Percentiles rank a stretch among this genome's conserved stretches.
phyloP scores from a whole-genome alignment of 108 stramenopile genomes.

The Parmales sp. region DNA sequence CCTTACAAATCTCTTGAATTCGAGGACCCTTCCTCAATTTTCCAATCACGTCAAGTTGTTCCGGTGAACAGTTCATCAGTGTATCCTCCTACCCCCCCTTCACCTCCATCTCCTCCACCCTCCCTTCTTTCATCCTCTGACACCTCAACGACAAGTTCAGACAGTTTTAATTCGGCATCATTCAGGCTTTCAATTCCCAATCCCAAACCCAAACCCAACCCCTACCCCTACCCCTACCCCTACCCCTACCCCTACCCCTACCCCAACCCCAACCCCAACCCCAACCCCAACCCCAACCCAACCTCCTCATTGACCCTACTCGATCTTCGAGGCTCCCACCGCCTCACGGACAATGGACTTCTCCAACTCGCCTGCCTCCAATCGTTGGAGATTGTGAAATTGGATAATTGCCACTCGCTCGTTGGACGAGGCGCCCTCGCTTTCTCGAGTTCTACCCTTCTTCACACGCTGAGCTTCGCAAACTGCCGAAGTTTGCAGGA shows the following conservation, averaged over 20 bases:
- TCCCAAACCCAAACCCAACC: slow-evolving; percentile 2
- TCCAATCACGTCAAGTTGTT: slow-evolving; percentile 8
- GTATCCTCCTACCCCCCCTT: neutral
- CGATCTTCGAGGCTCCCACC: slow-evolving; percentile 64
- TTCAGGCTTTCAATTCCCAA: neutral
- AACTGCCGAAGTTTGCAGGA: slow-evolving; percentile 69
- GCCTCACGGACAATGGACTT: slow-evolving; percentile 58
- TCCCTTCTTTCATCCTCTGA: neutral
- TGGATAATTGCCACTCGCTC: slow-evolving; percentile 65
- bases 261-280: no score
- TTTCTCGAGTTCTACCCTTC: slow-evolving; percentile 37
- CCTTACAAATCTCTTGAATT: slow-evolving; percentile 26
- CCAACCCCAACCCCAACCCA: no score
- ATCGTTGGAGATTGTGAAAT: slow-evolving; percentile 46
- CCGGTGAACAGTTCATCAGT: slow-evolving; percentile 2
- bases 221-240: no score
- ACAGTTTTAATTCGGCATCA: slow-evolving; percentile 9
- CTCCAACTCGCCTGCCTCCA: slow-evolving; percentile 45
- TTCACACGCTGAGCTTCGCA: slow-evolving; percentile 57
- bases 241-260: no score
- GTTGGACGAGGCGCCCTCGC: slow-evolving; percentile 52
- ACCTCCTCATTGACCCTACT: slow-evolving; percentile 41
- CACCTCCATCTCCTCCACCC: neutral
- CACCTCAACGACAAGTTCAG: neutral
- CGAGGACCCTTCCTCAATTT: slow-evolving; percentile 24